Conservation (phyloP, 305 asterid species). For the Coffea humblotiana region DNA sequence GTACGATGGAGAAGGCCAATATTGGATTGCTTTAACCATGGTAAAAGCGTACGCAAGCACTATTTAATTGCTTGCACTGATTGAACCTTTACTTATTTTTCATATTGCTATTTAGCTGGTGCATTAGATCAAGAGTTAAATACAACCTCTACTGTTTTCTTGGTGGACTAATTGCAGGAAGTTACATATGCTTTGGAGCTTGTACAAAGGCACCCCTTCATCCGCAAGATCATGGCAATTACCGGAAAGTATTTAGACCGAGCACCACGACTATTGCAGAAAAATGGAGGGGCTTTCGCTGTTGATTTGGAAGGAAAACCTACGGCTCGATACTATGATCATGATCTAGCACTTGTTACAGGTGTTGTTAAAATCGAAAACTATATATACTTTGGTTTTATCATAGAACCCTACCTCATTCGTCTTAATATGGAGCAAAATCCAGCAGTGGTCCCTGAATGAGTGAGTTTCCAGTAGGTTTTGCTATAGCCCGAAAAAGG, state of each 20-base stretch:
- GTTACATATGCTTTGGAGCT: constrained; percentile 25
- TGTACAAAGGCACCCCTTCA: constrained; percentile 41
- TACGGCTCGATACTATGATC: constrained; percentile 47
- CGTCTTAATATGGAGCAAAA: constrained; percentile 51
- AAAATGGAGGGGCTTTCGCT: constrained; percentile 51
- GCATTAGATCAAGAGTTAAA: too few relatives aligned
- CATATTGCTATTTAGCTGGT: too few relatives aligned
- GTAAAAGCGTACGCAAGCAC: constrained; percentile 22
- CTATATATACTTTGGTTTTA: constrained; percentile 50
- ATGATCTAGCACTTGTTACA: constrained; percentile 22
- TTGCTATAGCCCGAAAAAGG: too few relatives aligned
- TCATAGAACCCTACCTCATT: constrained; percentile 36
- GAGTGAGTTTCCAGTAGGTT: too few relatives aligned
- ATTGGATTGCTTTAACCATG: constrained; percentile 63
- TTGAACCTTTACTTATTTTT: neutral
- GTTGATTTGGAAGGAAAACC: constrained; percentile 74
- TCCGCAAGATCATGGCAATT: constrained; percentile 50
- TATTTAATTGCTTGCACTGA: neutral
- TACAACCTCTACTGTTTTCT: neutral
- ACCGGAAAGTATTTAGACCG: constrained; percentile 28
- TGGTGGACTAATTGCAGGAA: constrained; percentile 32
- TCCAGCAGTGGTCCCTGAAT: constrained; percentile 34
- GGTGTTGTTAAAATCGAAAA: constrained; percentile 56
- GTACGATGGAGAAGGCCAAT: constrained; percentile 75
- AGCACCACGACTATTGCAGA: constrained; percentile 23